Conservation (phyloP, 1,284 basidiomycete species). For the Heterobasidion occidentale region DNA sequence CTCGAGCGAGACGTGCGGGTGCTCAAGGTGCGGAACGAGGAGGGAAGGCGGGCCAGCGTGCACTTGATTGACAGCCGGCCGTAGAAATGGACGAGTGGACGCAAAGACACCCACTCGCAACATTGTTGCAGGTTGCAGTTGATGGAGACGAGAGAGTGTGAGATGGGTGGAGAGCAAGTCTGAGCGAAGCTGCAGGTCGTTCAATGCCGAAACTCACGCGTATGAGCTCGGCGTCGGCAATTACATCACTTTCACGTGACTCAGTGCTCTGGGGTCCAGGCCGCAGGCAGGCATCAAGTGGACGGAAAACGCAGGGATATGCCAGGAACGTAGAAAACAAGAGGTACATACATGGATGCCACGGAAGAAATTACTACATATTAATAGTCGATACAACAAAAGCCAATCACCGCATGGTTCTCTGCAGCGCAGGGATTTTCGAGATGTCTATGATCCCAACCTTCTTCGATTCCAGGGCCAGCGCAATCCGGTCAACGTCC, state of each 20-base stretch:
- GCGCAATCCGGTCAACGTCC: conserved; percentile 44
- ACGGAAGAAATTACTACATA: too few relatives aligned
- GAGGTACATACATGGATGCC: too few relatives aligned
- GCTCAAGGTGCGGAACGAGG: conserved; percentile 20
- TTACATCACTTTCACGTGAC: conserved; percentile 2
- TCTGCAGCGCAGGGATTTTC: conserved; percentile 29
- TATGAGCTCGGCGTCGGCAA: not conserved
- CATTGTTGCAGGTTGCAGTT: conserved; percentile 19
- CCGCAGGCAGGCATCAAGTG: not conserved
- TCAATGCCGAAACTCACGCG: not conserved
- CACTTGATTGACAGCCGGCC: not conserved
- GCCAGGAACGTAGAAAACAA: too few relatives aligned
- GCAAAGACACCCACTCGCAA: conserved; percentile 20
- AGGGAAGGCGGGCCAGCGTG: conserved; percentile 5
- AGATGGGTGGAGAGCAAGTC: conserved; percentile 1
- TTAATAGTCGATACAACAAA: not conserved
- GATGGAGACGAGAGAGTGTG: not conserved
- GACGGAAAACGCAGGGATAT: too few relatives aligned
- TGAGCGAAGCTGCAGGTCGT: not conserved
- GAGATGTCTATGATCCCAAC: conserved; percentile 49
- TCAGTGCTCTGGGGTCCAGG: not conserved
- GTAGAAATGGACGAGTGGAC: conserved; percentile 16
- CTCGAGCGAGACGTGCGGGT: conserved; percentile 20
- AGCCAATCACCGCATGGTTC: conserved; percentile 3
- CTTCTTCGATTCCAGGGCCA: conserved; percentile 46